Evolutionary conservation across 768 basidiomycete genomes (phyloP), one percentile per base, ranked within the genome.

Genomic region (Naganishia onofrii): DNA sequence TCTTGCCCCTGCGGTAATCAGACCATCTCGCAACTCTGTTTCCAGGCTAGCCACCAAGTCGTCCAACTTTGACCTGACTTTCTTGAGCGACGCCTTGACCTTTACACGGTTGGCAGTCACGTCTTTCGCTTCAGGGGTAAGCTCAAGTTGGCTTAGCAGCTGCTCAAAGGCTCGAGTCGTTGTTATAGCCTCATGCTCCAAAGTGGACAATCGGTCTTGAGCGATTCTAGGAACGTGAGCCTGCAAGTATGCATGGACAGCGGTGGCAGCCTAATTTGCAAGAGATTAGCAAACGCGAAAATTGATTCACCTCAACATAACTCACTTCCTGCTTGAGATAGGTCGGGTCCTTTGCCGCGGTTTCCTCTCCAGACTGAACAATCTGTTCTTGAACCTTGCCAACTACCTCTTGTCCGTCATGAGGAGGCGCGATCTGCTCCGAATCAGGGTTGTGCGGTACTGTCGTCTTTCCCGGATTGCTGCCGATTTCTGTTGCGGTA

Each of bases 371-470:
- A 23, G 57, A 38, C 19, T 9, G 29, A 38, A 51, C 23, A n/a
- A 51, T 51, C 23, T 46, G 46, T 46, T 36, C 56, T 32, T 34
- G 28, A 31, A 57, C 56, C 21, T 44, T 42, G 42, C 17, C 23
- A 42, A 36, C 34, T 8, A 58, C 57, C 8, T 34, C 60, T 15
- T 63, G 34, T 42, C 38, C 38, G n/a, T n/a, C 60, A 44, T 26
- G 38, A 5, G 46, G 26, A 21, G 60, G 36, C 9, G 60, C 60
- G 29, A 63, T 34, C 42, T 63, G 38, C 9, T 44, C 60, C 13
- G 60, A 23, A 26, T 63, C 60, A 28, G 60, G 60, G 60, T 63
- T 63, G 42, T 63, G 60, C n/a, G 60, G 42, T 7, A 63, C 60
- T 8, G 60, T 63, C n/a, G 60, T 63, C 38, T 63, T 63, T 26